Evolutionary conservation across 2,329 filamentous ascomycete genomes (phyloP), one percentile per base, ranked within the genome.

Genomic region (Cladosporium sp.): DNA sequence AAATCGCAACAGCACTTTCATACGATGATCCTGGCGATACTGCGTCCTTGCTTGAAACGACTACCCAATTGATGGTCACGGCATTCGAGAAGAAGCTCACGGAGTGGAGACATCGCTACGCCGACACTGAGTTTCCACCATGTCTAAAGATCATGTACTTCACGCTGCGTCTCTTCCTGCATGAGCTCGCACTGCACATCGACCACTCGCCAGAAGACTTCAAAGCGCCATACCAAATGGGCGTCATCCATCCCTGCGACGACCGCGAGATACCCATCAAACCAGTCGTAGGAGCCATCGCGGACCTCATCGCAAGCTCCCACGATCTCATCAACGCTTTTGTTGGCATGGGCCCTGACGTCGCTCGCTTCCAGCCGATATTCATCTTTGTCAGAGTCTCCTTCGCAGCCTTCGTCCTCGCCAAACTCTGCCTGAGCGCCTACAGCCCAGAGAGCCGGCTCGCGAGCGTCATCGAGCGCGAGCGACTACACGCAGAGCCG

Each of bases 381-480:
- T 88, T 90, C 72, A 87, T 86, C 74, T 88, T 91, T 71, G 89
- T 91, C 18, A 86, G 90, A 31, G 86, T 91, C 21, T 86, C 89
- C 12, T 92, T 91, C 73, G 88, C 87, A 6, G 84, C 89, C 2
- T 88, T 92, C 23, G 86, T 91, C 35, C 80, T 92, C 44, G 89
- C 91, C 74, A 92, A 92, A 76, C 85, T 93, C 67, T 89, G 89
- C 77, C 88, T 90, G 59, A 86, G 88, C 10, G 87, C 89, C 3
- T 85, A 85, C 1, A 83, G 85, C 16, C 85, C 88, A 0, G 84
- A 85, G 49, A 89, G 86, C 18, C 88, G 89, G 70, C 83, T 93
- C 1, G 88, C 87, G n/a, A 85, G 85, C 67, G 84, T 93, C 21
- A 88, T 94, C 68, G 83, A 88, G 69, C 86, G 86, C 68, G 84